These are phyloP conservation scores for Nidularia pulvinata DNA, from an alignment of 768 basidiomycete species.

Conservation along the genomic window DNA sequence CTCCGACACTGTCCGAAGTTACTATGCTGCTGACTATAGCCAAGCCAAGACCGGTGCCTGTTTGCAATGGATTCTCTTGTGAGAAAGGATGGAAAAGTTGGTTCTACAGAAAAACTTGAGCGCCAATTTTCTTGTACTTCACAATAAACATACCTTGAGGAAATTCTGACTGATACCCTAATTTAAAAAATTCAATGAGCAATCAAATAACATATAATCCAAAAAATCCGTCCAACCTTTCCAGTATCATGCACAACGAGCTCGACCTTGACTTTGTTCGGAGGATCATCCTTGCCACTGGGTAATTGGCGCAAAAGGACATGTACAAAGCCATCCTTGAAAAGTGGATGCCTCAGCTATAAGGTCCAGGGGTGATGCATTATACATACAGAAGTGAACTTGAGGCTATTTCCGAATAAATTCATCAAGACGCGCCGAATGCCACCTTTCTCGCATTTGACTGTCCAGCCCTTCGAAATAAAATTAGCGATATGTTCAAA, in stretches of 20 bases:
- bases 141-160: slow-evolving; percentile 57
- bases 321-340: slow-evolving; percentile 84
- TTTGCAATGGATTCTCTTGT: slow-evolving; percentile 93
- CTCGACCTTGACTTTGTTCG: slow-evolving; percentile 73
- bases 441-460: slow-evolving; percentile 91
- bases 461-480: slow-evolving; percentile 68
- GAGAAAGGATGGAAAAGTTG: slow-evolving; percentile 97
- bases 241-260: slow-evolving; percentile 88
- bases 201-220: neutral
- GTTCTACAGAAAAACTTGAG: slow-evolving; percentile 45
- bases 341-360: neutral
- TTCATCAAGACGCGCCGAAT: slow-evolving; percentile 94
- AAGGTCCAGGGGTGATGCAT: neutral
- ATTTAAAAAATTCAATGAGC: slow-evolving; percentile 2
- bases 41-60: slow-evolving; percentile 91
- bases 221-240: slow-evolving; percentile 48
- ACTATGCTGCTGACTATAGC: slow-evolving; percentile 96
- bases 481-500: slow-evolving; percentile 1
- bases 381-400: slow-evolving; percentile 78
- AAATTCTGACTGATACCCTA: slow-evolving; percentile 93
- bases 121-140: no score
- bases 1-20: slow-evolving; percentile 80
- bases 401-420: slow-evolving; percentile 90
- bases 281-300: slow-evolving; percentile 45
- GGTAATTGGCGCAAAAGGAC: slow-evolving; percentile 79